These are phyloP conservation scores for Neurospora africana DNA, from an alignment of 495 filamentous ascomycete genomes.

Conservation along the genomic window DNA sequence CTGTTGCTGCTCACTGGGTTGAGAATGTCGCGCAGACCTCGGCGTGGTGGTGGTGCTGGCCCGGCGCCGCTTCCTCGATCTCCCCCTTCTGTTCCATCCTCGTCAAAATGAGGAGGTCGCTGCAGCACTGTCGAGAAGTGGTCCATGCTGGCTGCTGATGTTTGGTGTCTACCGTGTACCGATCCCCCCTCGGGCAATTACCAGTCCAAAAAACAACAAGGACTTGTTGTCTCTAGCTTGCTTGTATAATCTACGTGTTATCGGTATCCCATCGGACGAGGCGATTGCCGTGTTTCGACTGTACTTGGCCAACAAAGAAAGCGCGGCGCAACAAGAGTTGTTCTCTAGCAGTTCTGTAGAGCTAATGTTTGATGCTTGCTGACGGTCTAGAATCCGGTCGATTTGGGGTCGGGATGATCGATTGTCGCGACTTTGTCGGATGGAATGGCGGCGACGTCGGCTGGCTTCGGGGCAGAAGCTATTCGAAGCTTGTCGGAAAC, in stretches of 20 bases:
- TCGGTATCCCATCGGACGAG: neutral
- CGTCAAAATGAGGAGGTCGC: constrained; percentile 29
- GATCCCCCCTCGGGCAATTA: constrained; percentile 10
- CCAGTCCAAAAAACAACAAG: constrained; percentile 2
- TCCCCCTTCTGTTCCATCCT: constrained; percentile 25
- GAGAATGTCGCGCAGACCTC: constrained; percentile 29
- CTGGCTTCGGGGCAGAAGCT: neutral
- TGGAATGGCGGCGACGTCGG: neutral
- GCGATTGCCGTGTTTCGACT: neutral
- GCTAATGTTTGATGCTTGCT: neutral
- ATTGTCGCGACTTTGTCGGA: neutral
- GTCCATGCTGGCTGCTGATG: constrained; percentile 21
- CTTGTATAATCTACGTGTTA: neutral
- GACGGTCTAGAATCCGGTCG: neutral
- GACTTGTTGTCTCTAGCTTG: constrained; percentile 1
- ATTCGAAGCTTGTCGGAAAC: neutral
- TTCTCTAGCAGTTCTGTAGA: neutral
- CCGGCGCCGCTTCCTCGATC: constrained; percentile 12
- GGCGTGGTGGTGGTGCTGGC: constrained; percentile 7
- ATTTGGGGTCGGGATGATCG: neutral
- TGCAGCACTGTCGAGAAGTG: constrained; percentile 39
- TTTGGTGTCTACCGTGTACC: neutral
- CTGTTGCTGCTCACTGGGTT: constrained; percentile 23
- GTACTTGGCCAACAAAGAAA: neutral
- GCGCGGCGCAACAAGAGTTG: neutral